Evolutionary conservation across 73 alveolate genomes (phyloP), one percentile per base, ranked within the genome.

Genomic region (Durusdinium trenchii): DNA sequence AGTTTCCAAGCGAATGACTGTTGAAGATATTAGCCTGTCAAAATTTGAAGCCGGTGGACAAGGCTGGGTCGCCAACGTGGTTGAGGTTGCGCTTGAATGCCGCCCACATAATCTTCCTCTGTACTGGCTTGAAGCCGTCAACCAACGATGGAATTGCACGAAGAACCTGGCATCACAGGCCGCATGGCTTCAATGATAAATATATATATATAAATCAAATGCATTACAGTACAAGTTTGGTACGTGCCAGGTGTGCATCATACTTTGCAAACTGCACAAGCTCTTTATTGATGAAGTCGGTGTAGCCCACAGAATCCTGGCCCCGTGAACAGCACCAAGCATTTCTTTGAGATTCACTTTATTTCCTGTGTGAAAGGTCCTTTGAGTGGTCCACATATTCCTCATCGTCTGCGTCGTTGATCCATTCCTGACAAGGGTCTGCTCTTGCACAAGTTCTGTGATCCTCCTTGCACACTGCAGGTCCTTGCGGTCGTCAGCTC

Each of bases 61-160:
- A 10, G 4, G 9, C 89, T 91, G 23, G 71, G 98, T 16, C 60
- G 14, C 60, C 3, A 78, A 99, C 99, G 86, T 96, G 99, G 82
- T 99, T 99, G 69, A 99, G 99, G 99, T 99, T 99, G 86, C 99
- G 99, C 99, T 99, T 99, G 99, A 99, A 99, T 86, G 99, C 99
- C n/a, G 99, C 99, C 98, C 99, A 99, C 99, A 99, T 94, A 64
- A 99, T 99, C 99, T 99, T 99, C 89, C 99, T 99, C 98, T 99
- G 99, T 16, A 99, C 99, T n/a, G 99, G 99, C 95, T 99, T 99
- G 92, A 99, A 99, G 32, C 99, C 99, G 99, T 99, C 99, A 86
- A 99, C 99, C 38, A 99, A 61, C 36, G 99, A 99, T 1, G 99
- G 99, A 60, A 99, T 99, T 2, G 99, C 99, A 79, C 99, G 99